phyloP scores from a whole-genome alignment of 306 rosid genomes.

The Trifolium fragiferum region DNA sequence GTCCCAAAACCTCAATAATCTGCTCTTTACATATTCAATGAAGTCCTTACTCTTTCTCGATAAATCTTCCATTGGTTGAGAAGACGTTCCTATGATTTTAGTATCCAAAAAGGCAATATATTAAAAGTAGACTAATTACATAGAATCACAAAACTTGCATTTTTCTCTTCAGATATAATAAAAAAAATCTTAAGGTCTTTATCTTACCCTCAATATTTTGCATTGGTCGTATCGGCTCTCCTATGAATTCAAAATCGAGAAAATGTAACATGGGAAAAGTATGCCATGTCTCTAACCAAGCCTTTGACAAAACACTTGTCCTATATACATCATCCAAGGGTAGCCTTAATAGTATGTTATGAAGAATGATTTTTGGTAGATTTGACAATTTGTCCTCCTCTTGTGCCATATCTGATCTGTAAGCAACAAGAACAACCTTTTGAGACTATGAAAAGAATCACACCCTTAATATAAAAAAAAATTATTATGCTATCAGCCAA shows the following conservation, averaged over 20 bases:
- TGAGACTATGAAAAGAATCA: too few species aligned
- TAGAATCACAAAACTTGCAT: too few species aligned
- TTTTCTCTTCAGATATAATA: too few species aligned
- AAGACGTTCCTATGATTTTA: too few species aligned
- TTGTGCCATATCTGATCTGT: slow-evolving; percentile 36
- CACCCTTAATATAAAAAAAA: too few species aligned
- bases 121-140: too few species aligned
- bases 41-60: slow-evolving; percentile 12
- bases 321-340: slow-evolving; percentile 37
- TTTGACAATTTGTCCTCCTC: slow-evolving; percentile 34
- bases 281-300: slow-evolving; percentile 40
- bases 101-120: too few species aligned
- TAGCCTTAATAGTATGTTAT: slow-evolving; percentile 41
- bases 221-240: too few species aligned
- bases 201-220: too few species aligned
- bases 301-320: slow-evolving; percentile 47
- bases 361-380: slow-evolving; percentile 41
- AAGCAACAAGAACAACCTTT: too few species aligned
- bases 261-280: slow-evolving; percentile 41
- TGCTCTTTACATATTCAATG: slow-evolving; percentile 38
- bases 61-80: neutral
- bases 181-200: too few species aligned
- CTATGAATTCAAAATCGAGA: neutral
- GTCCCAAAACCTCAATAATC: slow-evolving; percentile 7
- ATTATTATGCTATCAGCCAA: too few species aligned